A percentile compares a stretch with the other conserved stretches of the same genome.
phyloP scores from a whole-genome alignment of 2,329 filamentous ascomycete genomes.

The Geosmithia flava region DNA sequence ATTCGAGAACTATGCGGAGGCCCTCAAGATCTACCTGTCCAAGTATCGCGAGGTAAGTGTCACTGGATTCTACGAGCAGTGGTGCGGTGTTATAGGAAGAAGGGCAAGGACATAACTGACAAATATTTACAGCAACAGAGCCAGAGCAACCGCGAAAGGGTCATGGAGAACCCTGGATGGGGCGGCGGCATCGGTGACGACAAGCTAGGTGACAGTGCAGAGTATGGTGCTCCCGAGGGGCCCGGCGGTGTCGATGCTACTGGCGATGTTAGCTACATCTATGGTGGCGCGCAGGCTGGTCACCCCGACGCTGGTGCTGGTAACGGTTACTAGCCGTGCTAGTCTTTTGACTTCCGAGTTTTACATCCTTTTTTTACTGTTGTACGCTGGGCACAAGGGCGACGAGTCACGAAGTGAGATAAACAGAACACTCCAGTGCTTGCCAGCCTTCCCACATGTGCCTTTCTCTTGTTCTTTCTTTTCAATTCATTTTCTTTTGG shows the following conservation, averaged over 20 bases:
- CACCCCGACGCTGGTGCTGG: conserved; percentile 45
- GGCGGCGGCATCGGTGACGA: conserved; percentile 16
- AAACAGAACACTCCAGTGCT: background rate
- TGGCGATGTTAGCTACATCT: conserved; percentile 35
- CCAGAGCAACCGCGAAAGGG: conserved; percentile 25
- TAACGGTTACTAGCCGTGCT: conserved; percentile 34
- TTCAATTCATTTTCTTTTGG: background rate
- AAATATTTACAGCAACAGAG: conserved; percentile 22
- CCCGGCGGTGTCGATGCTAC: conserved; percentile 25
- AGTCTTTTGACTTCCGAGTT: background rate
- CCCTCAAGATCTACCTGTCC: conserved; percentile 92
- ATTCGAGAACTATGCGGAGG: conserved; percentile 98
- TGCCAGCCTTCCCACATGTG: background rate
- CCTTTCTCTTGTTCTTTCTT: background rate
- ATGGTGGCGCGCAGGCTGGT: conserved; percentile 34
- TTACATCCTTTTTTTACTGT: background rate
- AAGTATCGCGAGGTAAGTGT: conserved; percentile 89
- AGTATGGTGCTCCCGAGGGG: conserved; percentile 28
- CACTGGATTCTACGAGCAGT: background rate
- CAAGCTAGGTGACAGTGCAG: conserved; percentile 15
- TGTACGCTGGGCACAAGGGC: background rate
- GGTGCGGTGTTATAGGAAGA: background rate
- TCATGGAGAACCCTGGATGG: conserved; percentile 20
- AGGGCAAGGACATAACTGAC: background rate
- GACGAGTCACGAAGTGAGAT: too few relatives aligned